These are phyloP conservation scores for Peronospora belbahrii DNA, from an alignment of 352 stramenopile species.

Conservation along the genomic window DNA sequence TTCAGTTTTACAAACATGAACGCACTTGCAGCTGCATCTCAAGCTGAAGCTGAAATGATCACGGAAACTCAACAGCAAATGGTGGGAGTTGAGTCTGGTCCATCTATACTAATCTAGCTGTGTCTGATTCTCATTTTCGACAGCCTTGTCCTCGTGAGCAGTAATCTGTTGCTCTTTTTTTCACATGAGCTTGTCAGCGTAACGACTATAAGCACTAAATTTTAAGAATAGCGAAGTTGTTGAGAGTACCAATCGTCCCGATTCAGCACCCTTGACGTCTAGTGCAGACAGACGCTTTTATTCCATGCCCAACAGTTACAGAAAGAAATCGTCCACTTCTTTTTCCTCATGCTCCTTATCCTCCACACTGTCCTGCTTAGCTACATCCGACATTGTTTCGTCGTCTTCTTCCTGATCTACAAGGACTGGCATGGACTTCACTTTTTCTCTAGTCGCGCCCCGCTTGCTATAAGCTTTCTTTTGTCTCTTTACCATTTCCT, in stretches of 20 bases:
- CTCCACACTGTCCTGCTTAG: conserved; percentile 12
- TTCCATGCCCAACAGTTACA: conserved; percentile 33
- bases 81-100: conserved; percentile 32
- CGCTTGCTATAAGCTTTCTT: conserved; percentile 49
- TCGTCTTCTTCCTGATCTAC: conserved; percentile 54
- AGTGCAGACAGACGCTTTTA: background rate
- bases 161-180: conserved; percentile 3
- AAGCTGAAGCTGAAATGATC: conserved; percentile 62
- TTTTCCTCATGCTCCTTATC: conserved; percentile 26
- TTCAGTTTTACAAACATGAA: conserved; percentile 88
- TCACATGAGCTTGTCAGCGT: conserved; percentile 17
- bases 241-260: conserved; percentile 1
- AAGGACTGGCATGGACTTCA: conserved; percentile 25
- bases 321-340: conserved; percentile 65
- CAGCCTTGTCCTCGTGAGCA: conserved; percentile 6
- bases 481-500: conserved; percentile 64
- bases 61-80: conserved; percentile 35
- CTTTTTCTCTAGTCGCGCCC: conserved; percentile 36
- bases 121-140: conserved; percentile 3
- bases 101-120: conserved; percentile 64
- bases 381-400: conserved; percentile 10
- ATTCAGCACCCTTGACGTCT: background rate
- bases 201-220: conserved; percentile 26
- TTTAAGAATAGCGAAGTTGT: conserved; percentile 4
- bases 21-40: conserved; percentile 62